Percentiles rank a stretch among this genome's conserved stretches.
Evolutionary conservation across 768 basidiomycete genomes (phyloP).

Genomic region (Macrolepiota dolichaula): DNA sequence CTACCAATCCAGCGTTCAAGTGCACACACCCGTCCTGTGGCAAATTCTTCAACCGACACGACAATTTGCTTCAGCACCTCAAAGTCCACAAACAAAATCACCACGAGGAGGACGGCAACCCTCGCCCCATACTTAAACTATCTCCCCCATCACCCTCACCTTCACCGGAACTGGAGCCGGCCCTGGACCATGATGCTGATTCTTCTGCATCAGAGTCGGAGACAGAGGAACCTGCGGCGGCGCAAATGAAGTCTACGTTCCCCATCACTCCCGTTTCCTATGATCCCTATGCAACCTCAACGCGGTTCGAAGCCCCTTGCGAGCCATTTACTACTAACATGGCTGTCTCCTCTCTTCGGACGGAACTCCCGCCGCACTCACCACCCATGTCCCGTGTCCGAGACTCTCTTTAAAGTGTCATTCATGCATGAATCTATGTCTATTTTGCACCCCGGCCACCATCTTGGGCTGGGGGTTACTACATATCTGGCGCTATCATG

Average conservation of each 20-base stretch:
- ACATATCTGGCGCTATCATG: not conserved
- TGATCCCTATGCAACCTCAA: constrained; percentile 8
- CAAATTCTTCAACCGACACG: constrained; percentile 75
- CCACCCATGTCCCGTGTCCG: constrained; percentile 11
- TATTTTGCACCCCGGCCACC: not conserved
- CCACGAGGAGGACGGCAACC: constrained; percentile 11
- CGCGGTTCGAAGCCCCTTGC: constrained; percentile 15
- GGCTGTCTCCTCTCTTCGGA: constrained; percentile 42
- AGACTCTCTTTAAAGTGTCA: constrained; percentile 4
- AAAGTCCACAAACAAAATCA: constrained; percentile 55
- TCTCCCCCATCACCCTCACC: constrained; percentile 16
- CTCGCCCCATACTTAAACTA: constrained; percentile 12
- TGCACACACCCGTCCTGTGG: constrained; percentile 66
- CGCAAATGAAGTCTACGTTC: constrained; percentile 9
- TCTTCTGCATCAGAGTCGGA: constrained; percentile 7
- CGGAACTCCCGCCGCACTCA: constrained; percentile 30
- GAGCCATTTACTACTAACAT: constrained; percentile 35
- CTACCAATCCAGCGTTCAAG: constrained; percentile 54
- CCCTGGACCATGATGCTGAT: constrained; percentile 3
- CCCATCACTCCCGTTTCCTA: constrained; percentile 17
- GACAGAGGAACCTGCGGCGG: constrained; percentile 10
- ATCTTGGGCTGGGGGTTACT: not conserved
- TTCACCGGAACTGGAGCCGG: constrained; percentile 17
- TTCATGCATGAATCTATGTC: not conserved
- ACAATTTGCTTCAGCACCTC: constrained; percentile 78